These are phyloP conservation scores for Exophiala viscosa DNA, from an alignment of 2,329 filamentous ascomycete species.

Conservation along the genomic window DNA sequence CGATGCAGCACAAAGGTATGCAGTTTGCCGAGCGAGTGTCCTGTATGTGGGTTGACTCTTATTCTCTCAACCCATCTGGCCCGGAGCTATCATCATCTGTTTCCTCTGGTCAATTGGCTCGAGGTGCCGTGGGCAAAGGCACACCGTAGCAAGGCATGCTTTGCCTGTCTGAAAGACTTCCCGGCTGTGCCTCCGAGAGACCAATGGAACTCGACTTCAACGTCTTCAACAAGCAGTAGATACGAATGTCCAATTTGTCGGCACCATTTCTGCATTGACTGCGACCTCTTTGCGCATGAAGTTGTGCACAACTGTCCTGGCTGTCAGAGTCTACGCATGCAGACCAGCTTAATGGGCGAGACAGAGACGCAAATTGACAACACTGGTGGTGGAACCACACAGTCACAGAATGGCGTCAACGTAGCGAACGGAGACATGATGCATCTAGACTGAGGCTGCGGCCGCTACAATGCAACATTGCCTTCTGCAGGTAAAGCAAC, in stretches of 20 bases:
- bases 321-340: slow-evolving; percentile 56
- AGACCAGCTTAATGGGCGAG: slow-evolving; percentile 28
- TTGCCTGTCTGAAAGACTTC: slow-evolving; percentile 72
- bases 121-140: slow-evolving; percentile 83
- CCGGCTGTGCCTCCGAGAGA: slow-evolving; percentile 48
- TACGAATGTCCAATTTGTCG: slow-evolving; percentile 87
- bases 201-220: slow-evolving; percentile 34
- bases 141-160: slow-evolving; percentile 61
- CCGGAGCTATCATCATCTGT: slow-evolving; percentile 88
- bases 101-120: slow-evolving; percentile 83
- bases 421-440: neutral
- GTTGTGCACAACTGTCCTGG: slow-evolving; percentile 94
- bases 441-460: slow-evolving; percentile 1
- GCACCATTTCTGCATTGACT: slow-evolving; percentile 96
- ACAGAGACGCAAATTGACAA: slow-evolving; percentile 13
- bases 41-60: slow-evolving; percentile 83
- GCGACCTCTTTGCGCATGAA: slow-evolving; percentile 92
- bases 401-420: neutral
- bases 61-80: slow-evolving; percentile 92
- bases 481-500: too few species aligned
- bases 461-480: too few species aligned
- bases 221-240: slow-evolving; percentile 38
- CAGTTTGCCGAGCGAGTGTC: slow-evolving; percentile 82
- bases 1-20: slow-evolving; percentile 87
- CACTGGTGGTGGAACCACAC: neutral